Percentiles rank a stretch among this genome's conserved stretches.
These are phyloP conservation scores for Fusarium napiforme DNA, from an alignment of 2,329 filamentous ascomycete species.

Conservation along the genomic window DNA sequence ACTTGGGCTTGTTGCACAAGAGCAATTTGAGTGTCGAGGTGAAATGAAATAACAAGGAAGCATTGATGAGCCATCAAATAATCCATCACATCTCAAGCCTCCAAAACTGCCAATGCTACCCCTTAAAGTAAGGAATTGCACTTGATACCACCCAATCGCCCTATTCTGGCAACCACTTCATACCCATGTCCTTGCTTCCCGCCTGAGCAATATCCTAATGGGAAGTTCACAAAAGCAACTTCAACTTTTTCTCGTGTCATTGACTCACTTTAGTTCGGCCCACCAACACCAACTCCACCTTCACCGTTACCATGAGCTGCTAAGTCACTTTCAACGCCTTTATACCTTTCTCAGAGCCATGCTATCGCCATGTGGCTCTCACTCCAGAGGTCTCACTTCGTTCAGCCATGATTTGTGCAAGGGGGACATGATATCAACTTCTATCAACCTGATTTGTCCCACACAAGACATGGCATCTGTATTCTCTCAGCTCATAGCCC, in stretches of 20 bases:
- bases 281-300: not conserved
- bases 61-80: not conserved
- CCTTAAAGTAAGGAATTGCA: conserved; percentile 25
- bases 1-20: conserved; percentile 10
- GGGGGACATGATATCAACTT: not conserved
- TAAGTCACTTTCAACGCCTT: not conserved
- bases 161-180: conserved; percentile 21
- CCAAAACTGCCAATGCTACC: not conserved
- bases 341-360: not conserved
- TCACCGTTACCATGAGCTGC: not conserved
- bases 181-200: conserved; percentile 44
- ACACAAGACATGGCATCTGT: not conserved
- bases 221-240: conserved; percentile 22
- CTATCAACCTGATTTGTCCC: not conserved
- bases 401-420: not conserved
- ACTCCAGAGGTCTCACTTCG: not conserved
- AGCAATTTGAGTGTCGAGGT: not conserved
- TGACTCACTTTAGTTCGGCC: not conserved
- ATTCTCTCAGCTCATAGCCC: not conserved
- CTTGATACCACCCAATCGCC: conserved; percentile 19
- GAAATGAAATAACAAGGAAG: not conserved
- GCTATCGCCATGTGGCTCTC: conserved; percentile 7
- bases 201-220: conserved; percentile 4
- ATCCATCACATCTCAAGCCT: not conserved
- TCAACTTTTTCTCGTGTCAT: conserved; percentile 3